Conservation (phyloP, 2,329 filamentous ascomycete genomes). For the Aspergillus clavatus region DNA sequence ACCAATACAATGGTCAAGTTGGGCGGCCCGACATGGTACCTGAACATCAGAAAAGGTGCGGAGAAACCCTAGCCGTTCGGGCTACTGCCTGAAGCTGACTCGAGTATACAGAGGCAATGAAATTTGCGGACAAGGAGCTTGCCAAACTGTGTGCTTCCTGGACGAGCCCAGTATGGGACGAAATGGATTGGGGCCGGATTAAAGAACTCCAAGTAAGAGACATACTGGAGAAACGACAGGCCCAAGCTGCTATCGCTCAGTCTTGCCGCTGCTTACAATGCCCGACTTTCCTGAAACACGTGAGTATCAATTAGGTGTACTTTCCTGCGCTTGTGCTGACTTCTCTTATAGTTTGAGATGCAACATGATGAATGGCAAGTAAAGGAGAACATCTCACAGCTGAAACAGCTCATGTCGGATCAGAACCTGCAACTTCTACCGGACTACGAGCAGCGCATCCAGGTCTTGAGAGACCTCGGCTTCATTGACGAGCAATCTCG, state of each 20-base stretch:
- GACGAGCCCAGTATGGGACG: slow-evolving; percentile 71
- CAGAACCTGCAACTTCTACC: slow-evolving; percentile 93
- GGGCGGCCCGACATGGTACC: slow-evolving; percentile 43
- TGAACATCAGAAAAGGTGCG: slow-evolving; percentile 49
- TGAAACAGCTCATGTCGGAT: slow-evolving; percentile 87
- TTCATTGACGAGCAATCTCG: slow-evolving; percentile 85
- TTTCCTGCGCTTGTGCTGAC: slow-evolving; percentile 16
- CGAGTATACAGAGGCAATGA: slow-evolving; percentile 44
- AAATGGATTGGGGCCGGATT: slow-evolving; percentile 75
- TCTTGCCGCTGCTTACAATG: slow-evolving; percentile 65
- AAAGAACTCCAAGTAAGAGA: slow-evolving; percentile 79
- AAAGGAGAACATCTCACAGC: slow-evolving; percentile 82
- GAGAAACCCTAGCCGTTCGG: not conserved
- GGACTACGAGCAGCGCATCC: slow-evolving; percentile 92
- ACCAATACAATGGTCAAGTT: slow-evolving; percentile 62
- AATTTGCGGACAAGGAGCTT: slow-evolving; percentile 64
- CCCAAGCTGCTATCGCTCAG: slow-evolving; percentile 60
- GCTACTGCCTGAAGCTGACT: slow-evolving; percentile 4
- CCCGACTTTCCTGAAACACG: slow-evolving; percentile 78
- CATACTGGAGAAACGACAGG: slow-evolving; percentile 65
- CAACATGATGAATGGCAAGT: slow-evolving; percentile 96
- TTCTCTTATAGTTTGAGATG: slow-evolving; percentile 72
- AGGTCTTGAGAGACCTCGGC: slow-evolving; percentile 82
- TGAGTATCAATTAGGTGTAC: slow-evolving; percentile 46
- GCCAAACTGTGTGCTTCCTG: slow-evolving; percentile 66